Percentiles rank a stretch among this genome's conserved stretches.
phyloP scores from a whole-genome alignment of 805 yeast genomes.

The Nakazawaea molendinolei region DNA sequence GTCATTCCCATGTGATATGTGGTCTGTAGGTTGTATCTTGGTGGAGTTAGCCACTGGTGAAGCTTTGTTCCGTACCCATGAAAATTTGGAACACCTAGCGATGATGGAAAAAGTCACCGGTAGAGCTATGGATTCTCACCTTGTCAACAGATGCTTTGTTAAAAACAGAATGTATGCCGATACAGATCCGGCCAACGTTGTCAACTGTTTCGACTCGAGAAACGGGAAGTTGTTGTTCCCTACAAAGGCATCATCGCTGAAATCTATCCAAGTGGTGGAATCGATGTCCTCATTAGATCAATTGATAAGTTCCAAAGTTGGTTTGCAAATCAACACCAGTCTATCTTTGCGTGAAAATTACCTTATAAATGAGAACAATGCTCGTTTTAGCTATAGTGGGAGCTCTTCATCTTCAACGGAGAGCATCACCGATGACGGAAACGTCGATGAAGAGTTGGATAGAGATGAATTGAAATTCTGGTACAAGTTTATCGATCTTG shows the following conservation, averaged over 20 bases:
- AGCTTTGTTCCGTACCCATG: constrained; percentile 91
- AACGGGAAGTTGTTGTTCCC: constrained; percentile 30
- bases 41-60: constrained; percentile 92
- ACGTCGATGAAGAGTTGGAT: constrained; percentile 23
- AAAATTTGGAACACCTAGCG: constrained; percentile 88
- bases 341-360: constrained; percentile 19
- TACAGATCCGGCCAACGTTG: constrained; percentile 15
- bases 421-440: constrained; percentile 8
- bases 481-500: constrained; percentile 61
- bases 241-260: constrained; percentile 25
- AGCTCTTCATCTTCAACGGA: too few relatives aligned
- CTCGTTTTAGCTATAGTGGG: too few relatives aligned
- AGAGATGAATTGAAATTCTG: constrained; percentile 70
- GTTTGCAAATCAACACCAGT: constrained; percentile 20
- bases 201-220: constrained; percentile 23
- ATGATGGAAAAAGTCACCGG: constrained; percentile 84
- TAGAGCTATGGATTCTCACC: constrained; percentile 34
- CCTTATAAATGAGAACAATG: constrained; percentile 10
- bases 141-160: constrained; percentile 26
- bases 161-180: constrained; percentile 14
- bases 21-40: constrained; percentile 94
- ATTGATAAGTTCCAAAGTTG: constrained; percentile 24
- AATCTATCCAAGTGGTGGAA: constrained; percentile 30
- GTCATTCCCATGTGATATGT: constrained; percentile 94
- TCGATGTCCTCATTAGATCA: constrained; percentile 21